Evolutionary conservation across 148 eudicot species (phyloP), one percentile per base, ranked within the genome.

Genomic region (Pharnaceum exiguum): DNA sequence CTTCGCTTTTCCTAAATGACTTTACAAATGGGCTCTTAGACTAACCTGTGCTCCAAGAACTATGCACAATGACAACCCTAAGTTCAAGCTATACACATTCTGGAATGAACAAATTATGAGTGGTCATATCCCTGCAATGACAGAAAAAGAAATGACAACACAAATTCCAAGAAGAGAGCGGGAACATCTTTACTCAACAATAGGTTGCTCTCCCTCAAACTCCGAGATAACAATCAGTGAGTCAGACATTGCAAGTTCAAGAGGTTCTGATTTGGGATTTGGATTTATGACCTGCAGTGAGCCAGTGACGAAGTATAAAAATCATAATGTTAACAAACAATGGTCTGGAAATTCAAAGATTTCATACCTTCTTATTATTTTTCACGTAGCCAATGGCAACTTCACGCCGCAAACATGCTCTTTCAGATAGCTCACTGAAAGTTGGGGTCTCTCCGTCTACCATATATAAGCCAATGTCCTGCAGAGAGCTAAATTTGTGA

Each of bases 161-260:
- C n/a, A 36, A 4, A 31, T 27, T 9, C 17, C 11, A 39, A 32
- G 19, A 31, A 30, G 13, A 32, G n/a, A 17, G 10, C 42, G 12
- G 9, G 46, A 10, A 33, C 33, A 39, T 46, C 3, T 38, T 57
- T 57, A 58, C 65, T 71, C 30, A 26, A 76, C 51, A 8, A 87
- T 51, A 5, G 90, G 86, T 55, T 93, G 96, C 47, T 79, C 95
- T 36, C 91, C 91, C 78, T 93, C 99, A 67, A 85, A 82, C 73
- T 93, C 99, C 0, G 99, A 93, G 72, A 93, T 93, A 39, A 93
- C 96, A 28, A 89, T 93, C 47, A 93, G 66, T 2, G 83, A 81
- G 65, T 93, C 96, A 0, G 80, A 71, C 66, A 46, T 73, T 54
- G 59, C 75, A 49, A 93, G 87, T 51, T 43, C 46, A 16, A 94